Evolutionary conservation across 768 basidiomycete species (phyloP).

Genomic region (Mycena filopes): DNA sequence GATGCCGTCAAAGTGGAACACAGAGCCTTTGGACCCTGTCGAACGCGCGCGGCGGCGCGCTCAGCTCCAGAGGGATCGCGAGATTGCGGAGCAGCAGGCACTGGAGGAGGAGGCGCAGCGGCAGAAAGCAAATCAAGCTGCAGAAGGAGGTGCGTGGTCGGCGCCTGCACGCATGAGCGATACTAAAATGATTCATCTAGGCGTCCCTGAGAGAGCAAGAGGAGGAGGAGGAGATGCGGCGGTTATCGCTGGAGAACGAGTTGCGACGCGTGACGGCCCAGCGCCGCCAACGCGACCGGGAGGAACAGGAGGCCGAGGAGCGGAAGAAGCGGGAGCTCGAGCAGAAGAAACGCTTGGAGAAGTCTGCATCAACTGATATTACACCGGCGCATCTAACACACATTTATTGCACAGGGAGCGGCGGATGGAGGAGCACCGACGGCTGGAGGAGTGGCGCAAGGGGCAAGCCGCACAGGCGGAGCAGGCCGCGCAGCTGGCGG

Average conservation of each 20-base stretch:
- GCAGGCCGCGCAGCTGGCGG: constrained; percentile 55
- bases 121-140: constrained; percentile 49
- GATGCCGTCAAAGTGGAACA: constrained; percentile 31
- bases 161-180: not conserved
- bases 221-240: constrained; percentile 56
- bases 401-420: constrained; percentile 53
- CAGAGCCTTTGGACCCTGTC: constrained; percentile 24
- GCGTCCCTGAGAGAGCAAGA: constrained; percentile 51
- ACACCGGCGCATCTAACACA: not conserved
- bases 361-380: not conserved
- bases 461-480: constrained; percentile 58
- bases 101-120: constrained; percentile 56
- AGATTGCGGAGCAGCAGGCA: constrained; percentile 57
- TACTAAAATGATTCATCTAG: constrained; percentile 28
- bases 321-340: constrained; percentile 53
- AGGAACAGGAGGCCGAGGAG: constrained; percentile 61
- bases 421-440: constrained; percentile 60
- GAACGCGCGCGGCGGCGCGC: constrained; percentile 40
- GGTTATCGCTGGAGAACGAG: constrained; percentile 52
- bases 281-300: constrained; percentile 49
- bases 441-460: constrained; percentile 62
- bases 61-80: constrained; percentile 40
- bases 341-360: constrained; percentile 50
- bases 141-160: constrained; percentile 45
- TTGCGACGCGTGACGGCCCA: constrained; percentile 48